Base-by-base conservation (phyloP, 176 grass and related monocot species). In the Phragmites australis region DNA sequence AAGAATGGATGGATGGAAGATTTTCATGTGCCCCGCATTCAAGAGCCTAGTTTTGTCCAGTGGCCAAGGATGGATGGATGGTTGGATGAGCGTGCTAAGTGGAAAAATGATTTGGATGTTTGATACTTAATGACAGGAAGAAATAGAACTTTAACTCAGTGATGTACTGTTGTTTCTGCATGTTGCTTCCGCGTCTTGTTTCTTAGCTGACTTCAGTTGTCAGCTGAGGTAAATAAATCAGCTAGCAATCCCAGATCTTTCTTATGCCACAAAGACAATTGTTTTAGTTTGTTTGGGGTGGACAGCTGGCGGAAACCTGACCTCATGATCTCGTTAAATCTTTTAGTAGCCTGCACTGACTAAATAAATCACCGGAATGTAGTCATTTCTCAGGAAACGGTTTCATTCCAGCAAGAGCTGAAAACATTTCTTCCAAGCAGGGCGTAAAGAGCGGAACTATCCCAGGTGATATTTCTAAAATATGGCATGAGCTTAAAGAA, bases 221-320 rank as follows among this genome's bases (percentile, higher is more conserved):
- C n/a, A n/a, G n/a, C n/a, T n/a, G n/a, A n/a, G n/a, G n/a, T n/a
- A n/a, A 37, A 37, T n/a, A 37, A 37, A 37, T 37, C 5, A 37
- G 34, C 5, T 5, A 37, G 34, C 43, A 63, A 63, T 32, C 34
- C 26, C 48, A 65, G 21, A 74, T 80, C 32, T 63, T 64, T 63
- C 47, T 3, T 3, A 39, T 65, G 76, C 23, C 31, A 29, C 47
- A 39, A 56, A 56, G 56, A 14, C 37, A 45, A 34, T 45, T 56
- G 25, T 78, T 66, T 41, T 39, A 63, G 58, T 39, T 37, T 50
- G 30, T 66, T 41, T 53, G n/a, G 6, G n/a, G 11, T 56, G 68
- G 68, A 72, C 76, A 80, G 39, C 57, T 65, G 66, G 66, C 22
- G 23, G 23, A 62, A 61, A 72, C 66, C 75, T 79, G 67, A 72